Evolutionary conservation across 2,329 filamentous ascomycete species (phyloP).

Genomic region (Aureobasidium sp.): DNA sequence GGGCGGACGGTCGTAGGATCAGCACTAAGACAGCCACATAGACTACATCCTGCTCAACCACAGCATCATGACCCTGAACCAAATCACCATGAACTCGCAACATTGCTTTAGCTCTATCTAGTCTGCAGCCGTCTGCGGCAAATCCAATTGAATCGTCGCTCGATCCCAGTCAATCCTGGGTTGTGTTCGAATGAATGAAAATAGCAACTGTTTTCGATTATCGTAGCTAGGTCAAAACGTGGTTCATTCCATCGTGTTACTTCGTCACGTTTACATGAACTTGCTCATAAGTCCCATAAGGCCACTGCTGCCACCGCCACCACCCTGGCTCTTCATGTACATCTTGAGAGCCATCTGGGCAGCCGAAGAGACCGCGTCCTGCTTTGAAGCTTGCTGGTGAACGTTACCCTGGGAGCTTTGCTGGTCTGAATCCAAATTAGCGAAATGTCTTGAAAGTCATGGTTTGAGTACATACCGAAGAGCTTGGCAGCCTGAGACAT

Average conservation of each 20-base stretch:
- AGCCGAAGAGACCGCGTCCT: constrained; percentile 70
- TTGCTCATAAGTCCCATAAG: constrained; percentile 55
- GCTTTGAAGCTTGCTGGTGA: constrained; percentile 59
- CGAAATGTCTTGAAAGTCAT: not conserved
- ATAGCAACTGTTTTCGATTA: not conserved
- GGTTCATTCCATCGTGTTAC: not conserved
- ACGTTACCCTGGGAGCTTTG: constrained; percentile 50
- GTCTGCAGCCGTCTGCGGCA: not conserved
- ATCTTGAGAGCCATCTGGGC: constrained; percentile 85
- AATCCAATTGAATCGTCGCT: not conserved
- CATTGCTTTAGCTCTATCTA: not conserved
- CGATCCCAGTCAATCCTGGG: not conserved
- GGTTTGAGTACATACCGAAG: constrained; percentile 39
- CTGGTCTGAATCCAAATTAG: constrained; percentile 34
- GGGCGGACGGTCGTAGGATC: not conserved
- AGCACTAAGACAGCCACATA: not conserved
- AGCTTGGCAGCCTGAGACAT: constrained; percentile 83
- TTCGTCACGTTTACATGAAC: constrained; percentile 39
- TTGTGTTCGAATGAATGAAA: not conserved
- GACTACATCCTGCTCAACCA: not conserved
- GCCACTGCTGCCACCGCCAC: constrained; percentile 44
- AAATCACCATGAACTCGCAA: not conserved
- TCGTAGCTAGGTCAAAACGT: not conserved
- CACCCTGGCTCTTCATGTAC: constrained; percentile 70
- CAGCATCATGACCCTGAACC: too few species aligned